Percentiles rank a stretch among this genome's conserved stretches.
Evolutionary conservation across 352 stramenopile species (phyloP).

Genomic region (Pythium diclinum): DNA sequence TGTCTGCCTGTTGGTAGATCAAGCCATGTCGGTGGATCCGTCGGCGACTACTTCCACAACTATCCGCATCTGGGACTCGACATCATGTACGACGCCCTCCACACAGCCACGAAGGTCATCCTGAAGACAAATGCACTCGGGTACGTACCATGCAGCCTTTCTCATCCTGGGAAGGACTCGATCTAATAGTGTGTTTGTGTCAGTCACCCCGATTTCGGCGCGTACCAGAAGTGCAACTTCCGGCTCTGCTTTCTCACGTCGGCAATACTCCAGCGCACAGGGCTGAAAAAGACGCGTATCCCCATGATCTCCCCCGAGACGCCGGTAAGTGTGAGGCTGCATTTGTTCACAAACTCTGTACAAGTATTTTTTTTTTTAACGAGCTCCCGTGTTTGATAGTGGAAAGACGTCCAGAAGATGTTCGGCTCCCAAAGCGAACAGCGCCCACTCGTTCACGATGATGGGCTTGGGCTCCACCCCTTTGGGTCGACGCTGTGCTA

Average conservation of each 20-base stretch:
- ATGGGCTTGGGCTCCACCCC: conserved; percentile 66
- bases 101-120: conserved; percentile 74
- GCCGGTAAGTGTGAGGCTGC: conserved; percentile 41
- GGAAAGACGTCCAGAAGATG: conserved; percentile 63
- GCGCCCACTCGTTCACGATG: conserved; percentile 74
- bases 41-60: conserved; percentile 84
- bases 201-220: conserved; percentile 75
- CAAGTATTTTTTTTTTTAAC: too few species aligned
- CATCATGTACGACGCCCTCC: conserved; percentile 69
- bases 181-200: background rate
- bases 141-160: conserved; percentile 25
- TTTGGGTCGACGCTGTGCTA: conserved; percentile 83
- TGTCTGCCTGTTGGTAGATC: too few species aligned
- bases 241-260: conserved; percentile 52
- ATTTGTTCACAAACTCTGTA: too few species aligned
- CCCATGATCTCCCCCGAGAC: conserved; percentile 66
- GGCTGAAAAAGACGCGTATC: conserved; percentile 41
- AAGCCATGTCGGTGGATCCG: conserved; percentile 46
- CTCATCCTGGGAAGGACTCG: background rate
- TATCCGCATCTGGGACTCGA: conserved; percentile 80
- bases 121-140: conserved; percentile 77
- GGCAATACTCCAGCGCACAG: conserved; percentile 40
- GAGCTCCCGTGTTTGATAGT: too few species aligned
- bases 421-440: conserved; percentile 48
- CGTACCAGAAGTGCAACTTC: conserved; percentile 88